Conservation (phyloP, 805 yeast genomes). For the Hermanozyma aechmeae region DNA sequence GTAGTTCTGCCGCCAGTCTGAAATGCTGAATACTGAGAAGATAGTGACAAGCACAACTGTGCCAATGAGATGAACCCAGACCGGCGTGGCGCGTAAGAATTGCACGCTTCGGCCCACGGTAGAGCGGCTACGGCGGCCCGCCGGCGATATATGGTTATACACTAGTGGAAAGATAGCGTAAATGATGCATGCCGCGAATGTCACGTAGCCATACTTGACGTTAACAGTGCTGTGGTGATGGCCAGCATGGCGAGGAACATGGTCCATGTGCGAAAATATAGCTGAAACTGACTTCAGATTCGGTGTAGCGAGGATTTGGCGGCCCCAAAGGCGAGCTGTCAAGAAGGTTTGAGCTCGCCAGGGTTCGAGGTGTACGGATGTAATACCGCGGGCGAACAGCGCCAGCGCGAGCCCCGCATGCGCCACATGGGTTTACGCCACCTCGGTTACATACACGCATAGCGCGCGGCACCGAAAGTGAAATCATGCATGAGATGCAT, state of each 20-base stretch:
- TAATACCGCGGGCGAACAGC: too few species aligned
- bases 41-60: slow-evolving; percentile 24
- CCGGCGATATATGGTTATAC: slow-evolving; percentile 25
- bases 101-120: slow-evolving; percentile 10
- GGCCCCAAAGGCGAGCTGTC: too few species aligned
- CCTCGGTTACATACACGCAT: too few species aligned
- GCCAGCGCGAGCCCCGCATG: too few species aligned
- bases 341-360: too few species aligned
- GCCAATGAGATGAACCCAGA: slow-evolving; percentile 20
- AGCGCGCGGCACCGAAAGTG: too few species aligned
- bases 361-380: too few species aligned
- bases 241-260: slow-evolving; percentile 41
- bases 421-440: too few species aligned
- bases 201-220: slow-evolving; percentile 49
- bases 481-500: too few species aligned
- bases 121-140: slow-evolving; percentile 9
- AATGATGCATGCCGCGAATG: slow-evolving; percentile 32
- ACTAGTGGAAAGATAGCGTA: slow-evolving; percentile 29
- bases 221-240: slow-evolving; percentile 47
- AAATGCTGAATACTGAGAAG: slow-evolving; percentile 24
- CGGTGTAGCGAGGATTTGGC: too few species aligned
- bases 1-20: slow-evolving; percentile 19
- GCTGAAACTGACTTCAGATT: too few species aligned
- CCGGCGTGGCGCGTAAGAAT: slow-evolving; percentile 19
- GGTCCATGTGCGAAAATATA: too few species aligned